These are phyloP conservation scores for Epichloe sp. DNA, from an alignment of 2,329 filamentous ascomycete genomes.

Conservation along the genomic window DNA sequence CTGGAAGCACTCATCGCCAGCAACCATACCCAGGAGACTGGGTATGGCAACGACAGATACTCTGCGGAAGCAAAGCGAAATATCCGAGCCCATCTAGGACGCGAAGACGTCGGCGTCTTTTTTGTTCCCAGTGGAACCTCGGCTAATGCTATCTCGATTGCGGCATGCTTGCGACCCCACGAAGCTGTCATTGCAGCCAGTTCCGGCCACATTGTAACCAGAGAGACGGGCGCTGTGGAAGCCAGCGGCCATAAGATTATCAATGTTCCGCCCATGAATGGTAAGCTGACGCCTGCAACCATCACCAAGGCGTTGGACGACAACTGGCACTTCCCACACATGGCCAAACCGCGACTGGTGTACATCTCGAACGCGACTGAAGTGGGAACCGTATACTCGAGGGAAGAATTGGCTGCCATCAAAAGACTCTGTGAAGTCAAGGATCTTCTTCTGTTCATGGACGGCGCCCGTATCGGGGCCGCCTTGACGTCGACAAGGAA, in stretches of 20 bases:
- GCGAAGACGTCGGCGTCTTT: constrained; percentile 30
- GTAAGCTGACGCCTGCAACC: constrained; percentile 31
- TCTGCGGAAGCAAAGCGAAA: constrained; percentile 26
- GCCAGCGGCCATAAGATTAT: constrained; percentile 40
- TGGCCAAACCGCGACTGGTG: constrained; percentile 36
- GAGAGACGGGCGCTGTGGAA: constrained; percentile 38
- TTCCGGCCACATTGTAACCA: constrained; percentile 34
- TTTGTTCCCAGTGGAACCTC: constrained; percentile 39
- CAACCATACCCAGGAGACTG: constrained; percentile 31
- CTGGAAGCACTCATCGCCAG: constrained; percentile 31
- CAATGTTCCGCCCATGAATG: constrained; percentile 29
- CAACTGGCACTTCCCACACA: constrained; percentile 38
- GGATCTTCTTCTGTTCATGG: constrained; percentile 30
- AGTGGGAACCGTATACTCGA: constrained; percentile 34
- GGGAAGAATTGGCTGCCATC: constrained; percentile 26
- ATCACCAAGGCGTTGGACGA: constrained; percentile 30
- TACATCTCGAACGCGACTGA: constrained; percentile 40
- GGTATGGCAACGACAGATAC: constrained; percentile 34
- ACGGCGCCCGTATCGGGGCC: constrained; percentile 32
- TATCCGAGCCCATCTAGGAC: constrained; percentile 25
- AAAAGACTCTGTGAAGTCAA: constrained; percentile 28
- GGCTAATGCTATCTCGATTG: constrained; percentile 38
- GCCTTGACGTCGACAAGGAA: constrained; percentile 29
- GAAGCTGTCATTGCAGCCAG: constrained; percentile 38
- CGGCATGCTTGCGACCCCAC: constrained; percentile 34